Conservation (phyloP, 2,329 filamentous ascomycete genomes). For the Aspergillus caelatus region DNA sequence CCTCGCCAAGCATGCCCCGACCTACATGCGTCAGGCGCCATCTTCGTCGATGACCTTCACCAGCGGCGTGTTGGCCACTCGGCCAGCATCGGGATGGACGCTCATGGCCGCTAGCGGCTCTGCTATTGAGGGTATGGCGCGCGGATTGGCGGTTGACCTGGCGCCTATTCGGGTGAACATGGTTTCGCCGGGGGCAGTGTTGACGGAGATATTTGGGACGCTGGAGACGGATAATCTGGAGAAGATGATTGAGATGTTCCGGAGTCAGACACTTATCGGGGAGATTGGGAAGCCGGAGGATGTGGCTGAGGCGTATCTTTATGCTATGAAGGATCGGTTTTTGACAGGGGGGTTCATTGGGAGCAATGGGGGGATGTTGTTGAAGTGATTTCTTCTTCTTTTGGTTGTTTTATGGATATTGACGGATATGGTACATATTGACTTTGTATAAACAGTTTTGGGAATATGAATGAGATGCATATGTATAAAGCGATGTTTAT, state of each 20-base stretch:
- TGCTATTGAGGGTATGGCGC: conserved; percentile 35
- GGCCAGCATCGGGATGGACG: conserved; percentile 39
- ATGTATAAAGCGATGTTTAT: too few species aligned
- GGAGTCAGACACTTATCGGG: conserved; percentile 23
- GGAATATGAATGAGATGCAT: neutral
- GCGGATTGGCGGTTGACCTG: conserved; percentile 46
- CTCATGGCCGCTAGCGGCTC: conserved; percentile 29
- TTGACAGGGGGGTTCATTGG: conserved; percentile 38
- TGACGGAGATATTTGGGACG: conserved; percentile 41
- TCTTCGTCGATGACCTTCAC: conserved; percentile 46
- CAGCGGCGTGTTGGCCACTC: conserved; percentile 37
- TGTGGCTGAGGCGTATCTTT: conserved; percentile 49
- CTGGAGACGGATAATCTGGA: conserved; percentile 9
- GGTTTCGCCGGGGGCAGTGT: conserved; percentile 45
- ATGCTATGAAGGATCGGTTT: conserved; percentile 48
- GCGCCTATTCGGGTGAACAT: conserved; percentile 47
- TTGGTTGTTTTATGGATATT: neutral
- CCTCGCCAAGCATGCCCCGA: conserved; percentile 44
- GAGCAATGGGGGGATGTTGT: conserved; percentile 42
- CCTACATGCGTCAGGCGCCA: conserved; percentile 35
- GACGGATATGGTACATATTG: neutral
- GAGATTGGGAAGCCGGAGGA: conserved; percentile 37
- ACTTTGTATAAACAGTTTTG: neutral
- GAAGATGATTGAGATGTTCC: conserved; percentile 33
- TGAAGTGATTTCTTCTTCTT: conserved; percentile 11